Percentiles rank a stretch among this genome's conserved stretches.
These are phyloP conservation scores for Leonotis leonurus DNA, from an alignment of 257 asterid species.

Conservation along the genomic window DNA sequence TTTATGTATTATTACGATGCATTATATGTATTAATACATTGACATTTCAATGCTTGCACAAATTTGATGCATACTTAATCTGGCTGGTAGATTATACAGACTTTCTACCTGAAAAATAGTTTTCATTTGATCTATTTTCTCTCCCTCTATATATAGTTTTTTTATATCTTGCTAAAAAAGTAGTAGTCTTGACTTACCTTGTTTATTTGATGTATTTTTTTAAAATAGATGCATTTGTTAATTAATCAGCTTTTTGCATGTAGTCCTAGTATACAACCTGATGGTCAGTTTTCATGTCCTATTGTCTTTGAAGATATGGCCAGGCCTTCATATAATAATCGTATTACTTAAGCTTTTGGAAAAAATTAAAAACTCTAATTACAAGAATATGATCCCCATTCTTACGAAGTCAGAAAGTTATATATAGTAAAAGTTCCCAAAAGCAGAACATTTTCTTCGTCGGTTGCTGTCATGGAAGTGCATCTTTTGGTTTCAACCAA, in stretches of 20 bases:
- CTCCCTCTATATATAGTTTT: too few relatives aligned
- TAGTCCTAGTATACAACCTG: neutral
- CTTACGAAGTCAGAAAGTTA: neutral
- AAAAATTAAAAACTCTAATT: neutral
- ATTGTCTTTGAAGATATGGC: neutral
- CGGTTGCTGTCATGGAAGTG: neutral
- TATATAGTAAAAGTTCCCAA: neutral
- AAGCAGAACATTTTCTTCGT: neutral
- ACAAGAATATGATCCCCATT: neutral
- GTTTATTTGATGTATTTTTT: too few relatives aligned
- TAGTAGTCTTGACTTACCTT: neutral
- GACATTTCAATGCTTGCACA: too few relatives aligned
- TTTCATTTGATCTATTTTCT: too few relatives aligned
- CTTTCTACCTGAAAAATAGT: too few relatives aligned
- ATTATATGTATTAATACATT: too few relatives aligned
- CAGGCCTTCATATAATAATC: neutral
- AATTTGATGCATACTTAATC: too few relatives aligned
- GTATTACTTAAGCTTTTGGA: neutral
- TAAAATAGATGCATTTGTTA: neutral
- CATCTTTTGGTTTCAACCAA: neutral
- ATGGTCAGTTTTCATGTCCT: neutral
- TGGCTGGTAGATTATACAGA: too few relatives aligned
- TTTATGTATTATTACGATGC: too few relatives aligned
- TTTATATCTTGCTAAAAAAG: constrained; percentile 1
- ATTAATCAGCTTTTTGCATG: neutral